Conservation (phyloP, 371 early-diverging fungal species). For the Chytridiales sp. region DNA sequence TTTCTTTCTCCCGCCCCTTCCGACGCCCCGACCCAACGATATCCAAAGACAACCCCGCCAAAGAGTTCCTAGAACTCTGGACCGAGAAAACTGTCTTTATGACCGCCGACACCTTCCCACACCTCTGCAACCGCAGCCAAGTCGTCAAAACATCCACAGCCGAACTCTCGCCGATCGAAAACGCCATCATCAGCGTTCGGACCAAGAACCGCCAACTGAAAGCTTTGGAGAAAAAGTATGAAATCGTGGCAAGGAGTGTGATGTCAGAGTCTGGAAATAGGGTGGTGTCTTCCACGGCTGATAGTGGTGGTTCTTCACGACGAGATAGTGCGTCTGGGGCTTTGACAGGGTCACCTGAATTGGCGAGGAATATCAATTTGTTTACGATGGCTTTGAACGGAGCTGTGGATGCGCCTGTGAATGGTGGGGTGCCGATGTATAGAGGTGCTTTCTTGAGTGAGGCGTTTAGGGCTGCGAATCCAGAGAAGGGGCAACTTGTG, state of each 20-base stretch:
- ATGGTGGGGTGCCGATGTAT: slow-evolving; percentile 81
- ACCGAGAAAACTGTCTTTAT: slow-evolving; percentile 68
- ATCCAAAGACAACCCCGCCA: slow-evolving; percentile 34
- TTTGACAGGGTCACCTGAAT: not conserved
- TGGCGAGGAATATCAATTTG: slow-evolving; percentile 60
- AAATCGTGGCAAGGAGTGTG: slow-evolving; percentile 15
- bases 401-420: slow-evolving; percentile 83
- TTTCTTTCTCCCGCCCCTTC: slow-evolving; percentile 65
- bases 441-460: slow-evolving; percentile 64
- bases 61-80: slow-evolving; percentile 75
- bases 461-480: slow-evolving; percentile 43
- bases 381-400: slow-evolving; percentile 83
- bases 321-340: slow-evolving; percentile 4
- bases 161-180: slow-evolving; percentile 76
- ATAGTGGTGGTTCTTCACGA: not conserved
- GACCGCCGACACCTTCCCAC: slow-evolving; percentile 70
- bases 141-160: slow-evolving; percentile 50
- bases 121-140: slow-evolving; percentile 60
- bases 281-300: not conserved
- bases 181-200: slow-evolving; percentile 70
- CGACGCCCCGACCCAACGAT: slow-evolving; percentile 10
- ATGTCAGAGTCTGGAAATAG: not conserved
- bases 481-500: slow-evolving; percentile 51
- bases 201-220: slow-evolving; percentile 66
- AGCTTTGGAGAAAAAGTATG: slow-evolving; percentile 58